A percentile compares a stretch with the other conserved stretches of the same genome.
Conservation (phyloP, 495 filamentous ascomycete genomes). For the Neurospora tetraspora region DNA sequence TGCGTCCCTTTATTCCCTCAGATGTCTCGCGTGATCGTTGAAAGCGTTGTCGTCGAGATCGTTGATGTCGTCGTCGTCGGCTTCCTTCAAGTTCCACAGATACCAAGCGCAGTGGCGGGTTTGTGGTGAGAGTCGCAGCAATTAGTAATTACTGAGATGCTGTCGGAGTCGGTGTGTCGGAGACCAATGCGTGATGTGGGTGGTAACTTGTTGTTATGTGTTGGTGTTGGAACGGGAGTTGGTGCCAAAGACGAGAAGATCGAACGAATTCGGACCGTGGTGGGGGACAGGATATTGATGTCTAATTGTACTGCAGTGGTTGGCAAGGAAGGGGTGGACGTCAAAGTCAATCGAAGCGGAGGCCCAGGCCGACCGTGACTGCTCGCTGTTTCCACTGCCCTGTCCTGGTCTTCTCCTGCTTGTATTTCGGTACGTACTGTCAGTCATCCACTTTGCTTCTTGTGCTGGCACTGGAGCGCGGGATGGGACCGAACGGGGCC, state of each 20-base stretch:
- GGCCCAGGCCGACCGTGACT: conserved; percentile 11
- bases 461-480: not conserved
- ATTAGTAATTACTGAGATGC: not conserved
- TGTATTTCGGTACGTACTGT: conserved; percentile 5
- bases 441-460: conserved; percentile 17
- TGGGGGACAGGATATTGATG: conserved; percentile 26
- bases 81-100: not conserved
- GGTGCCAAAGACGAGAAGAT: conserved; percentile 10
- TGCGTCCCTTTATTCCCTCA: not conserved
- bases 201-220: not conserved
- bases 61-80: not conserved
- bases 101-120: not conserved
- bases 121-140: not conserved
- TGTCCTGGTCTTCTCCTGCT: not conserved
- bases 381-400: conserved; percentile 3
- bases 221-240: conserved; percentile 4
- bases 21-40: not conserved
- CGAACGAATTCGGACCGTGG: conserved; percentile 15
- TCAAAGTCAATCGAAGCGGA: conserved; percentile 3
- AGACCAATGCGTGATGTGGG: not conserved
- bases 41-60: not conserved
- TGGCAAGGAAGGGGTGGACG: conserved; percentile 3
- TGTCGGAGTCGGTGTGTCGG: not conserved
- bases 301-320: conserved; percentile 17
- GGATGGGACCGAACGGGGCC: not conserved